Evolutionary conservation across 2,329 filamentous ascomycete species (phyloP), one percentile per base, ranked within the genome.

Genomic region (Coleophoma eucalyptorum): DNA sequence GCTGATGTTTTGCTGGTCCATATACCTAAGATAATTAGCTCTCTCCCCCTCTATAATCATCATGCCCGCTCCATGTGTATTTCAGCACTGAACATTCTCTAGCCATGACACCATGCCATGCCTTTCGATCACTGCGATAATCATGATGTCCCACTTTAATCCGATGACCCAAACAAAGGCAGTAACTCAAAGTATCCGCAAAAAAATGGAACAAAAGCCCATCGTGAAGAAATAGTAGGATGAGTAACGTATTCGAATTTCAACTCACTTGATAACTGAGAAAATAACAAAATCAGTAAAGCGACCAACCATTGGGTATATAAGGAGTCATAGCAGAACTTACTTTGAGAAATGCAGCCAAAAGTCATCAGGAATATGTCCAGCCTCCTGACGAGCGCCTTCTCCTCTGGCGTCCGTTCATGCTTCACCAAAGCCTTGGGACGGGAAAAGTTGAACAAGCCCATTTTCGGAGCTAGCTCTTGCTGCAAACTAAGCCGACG

Each of bases 301-400:
- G 12, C 40, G 5, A 20, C 40, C 5, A 20, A 42, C 15, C 8
- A 19, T 5, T 3, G 3, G 21, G 15, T 19, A 11, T 12, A 15
- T 13, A 11, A 15, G 11, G 40, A 42, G n/a, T 21, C 26, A 32
- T 16, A 3, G 3, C 7, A 26, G 20, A 34, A 11, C 35, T 15
- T 50, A 62, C 69, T 68, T 58, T 72, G 69, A 33, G 66, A 69
- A 45, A 71, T 59, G 48, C 68, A 70, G 1, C 69, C 69, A 51
- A 70, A 72, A 1, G 67, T 70, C 57, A 72, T 59, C 0, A 71
- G 57, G 51, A 69, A 69, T 10, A 65, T 58, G 49, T 72, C 69
- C 8, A 71, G 63, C 19, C 66, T 62, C 32, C 64, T 61, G 8
- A 72, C 67, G 15, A 72, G 59, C 7, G 62, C 63, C 51, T 62